Conservation (phyloP, 1,284 basidiomycete species). For the Irpex sp. region DNA sequence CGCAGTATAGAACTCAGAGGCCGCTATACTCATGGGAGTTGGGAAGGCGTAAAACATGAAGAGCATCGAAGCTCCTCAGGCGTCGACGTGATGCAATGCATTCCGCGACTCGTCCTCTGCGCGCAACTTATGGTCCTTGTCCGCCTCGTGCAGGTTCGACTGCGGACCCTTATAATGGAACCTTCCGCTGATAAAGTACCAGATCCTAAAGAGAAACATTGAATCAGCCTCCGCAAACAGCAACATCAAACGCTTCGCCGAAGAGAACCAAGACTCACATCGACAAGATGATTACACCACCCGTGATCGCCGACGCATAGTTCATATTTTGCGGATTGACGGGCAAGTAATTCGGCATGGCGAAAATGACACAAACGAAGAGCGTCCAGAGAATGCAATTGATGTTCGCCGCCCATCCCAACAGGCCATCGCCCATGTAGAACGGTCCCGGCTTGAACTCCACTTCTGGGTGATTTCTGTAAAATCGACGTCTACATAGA, state of each 20-base stretch:
- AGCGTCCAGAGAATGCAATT: slow-evolving; percentile 69
- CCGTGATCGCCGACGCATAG: slow-evolving; percentile 55
- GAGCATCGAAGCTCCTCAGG: neutral
- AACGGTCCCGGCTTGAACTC: slow-evolving; percentile 87
- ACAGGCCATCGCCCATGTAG: slow-evolving; percentile 71
- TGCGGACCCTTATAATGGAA: slow-evolving; percentile 26
- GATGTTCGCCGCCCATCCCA: slow-evolving; percentile 64
- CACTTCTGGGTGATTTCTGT: slow-evolving; percentile 79
- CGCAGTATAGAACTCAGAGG: too few species aligned
- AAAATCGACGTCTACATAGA: slow-evolving; percentile 52
- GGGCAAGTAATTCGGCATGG: slow-evolving; percentile 68
- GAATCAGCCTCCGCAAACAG: neutral
- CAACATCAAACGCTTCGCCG: neutral
- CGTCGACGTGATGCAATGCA: neutral
- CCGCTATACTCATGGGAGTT: too few species aligned
- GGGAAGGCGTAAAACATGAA: neutral
- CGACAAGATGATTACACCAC: slow-evolving; percentile 32
- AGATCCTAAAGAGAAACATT: slow-evolving; percentile 18
- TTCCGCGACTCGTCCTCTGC: neutral
- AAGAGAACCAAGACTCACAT: slow-evolving; percentile 21
- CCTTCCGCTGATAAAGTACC: slow-evolving; percentile 20
- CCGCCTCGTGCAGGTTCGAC: neutral
- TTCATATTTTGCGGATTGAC: slow-evolving; percentile 76
- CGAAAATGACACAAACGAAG: slow-evolving; percentile 70
- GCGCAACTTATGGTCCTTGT: neutral